These are phyloP conservation scores for Knufia fluminis DNA, from an alignment of 2,329 filamentous ascomycete genomes.

Conservation along the genomic window DNA sequence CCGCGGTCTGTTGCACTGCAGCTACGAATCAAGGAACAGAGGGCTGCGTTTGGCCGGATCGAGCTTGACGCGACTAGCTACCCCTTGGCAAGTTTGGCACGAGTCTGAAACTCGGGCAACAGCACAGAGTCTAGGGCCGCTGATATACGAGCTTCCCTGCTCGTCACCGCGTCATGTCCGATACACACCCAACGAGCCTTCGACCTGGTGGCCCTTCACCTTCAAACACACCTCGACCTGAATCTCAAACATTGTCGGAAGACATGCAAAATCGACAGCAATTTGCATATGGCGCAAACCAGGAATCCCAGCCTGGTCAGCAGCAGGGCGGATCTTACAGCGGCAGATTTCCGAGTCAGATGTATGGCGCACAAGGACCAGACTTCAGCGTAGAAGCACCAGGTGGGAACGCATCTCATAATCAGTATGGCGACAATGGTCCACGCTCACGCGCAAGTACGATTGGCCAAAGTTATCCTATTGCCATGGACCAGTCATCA, in stretches of 20 bases:
- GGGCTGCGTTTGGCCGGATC: neutral
- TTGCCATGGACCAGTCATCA: conserved; percentile 6
- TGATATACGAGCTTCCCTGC: neutral
- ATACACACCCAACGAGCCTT: conserved; percentile 14
- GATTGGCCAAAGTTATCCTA: conserved; percentile 17
- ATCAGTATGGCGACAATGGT: conserved; percentile 2
- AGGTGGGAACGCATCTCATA: neutral
- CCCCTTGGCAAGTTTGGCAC: neutral
- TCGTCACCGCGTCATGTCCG: conserved; percentile 3
- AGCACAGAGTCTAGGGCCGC: neutral
- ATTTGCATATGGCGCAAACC: conserved; percentile 5
- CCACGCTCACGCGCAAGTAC: conserved; percentile 20
- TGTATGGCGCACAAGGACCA: conserved; percentile 9
- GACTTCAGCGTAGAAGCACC: conserved; percentile 7
- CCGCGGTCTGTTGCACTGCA: neutral
- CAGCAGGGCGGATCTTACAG: conserved; percentile 7
- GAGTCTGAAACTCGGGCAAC: neutral
- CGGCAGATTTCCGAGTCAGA: conserved; percentile 17
- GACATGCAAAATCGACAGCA: conserved; percentile 9
- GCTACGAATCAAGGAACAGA: neutral
- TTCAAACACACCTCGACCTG: conserved; percentile 15
- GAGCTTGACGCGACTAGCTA: neutral
- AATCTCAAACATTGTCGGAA: conserved; percentile 6
- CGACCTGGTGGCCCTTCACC: conserved; percentile 18
- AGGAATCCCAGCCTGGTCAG: conserved; percentile 7